Evolutionary conservation across 345 rosid species (phyloP), one percentile per base, ranked within the genome.

Genomic region (Eucalyptus regnans): DNA sequence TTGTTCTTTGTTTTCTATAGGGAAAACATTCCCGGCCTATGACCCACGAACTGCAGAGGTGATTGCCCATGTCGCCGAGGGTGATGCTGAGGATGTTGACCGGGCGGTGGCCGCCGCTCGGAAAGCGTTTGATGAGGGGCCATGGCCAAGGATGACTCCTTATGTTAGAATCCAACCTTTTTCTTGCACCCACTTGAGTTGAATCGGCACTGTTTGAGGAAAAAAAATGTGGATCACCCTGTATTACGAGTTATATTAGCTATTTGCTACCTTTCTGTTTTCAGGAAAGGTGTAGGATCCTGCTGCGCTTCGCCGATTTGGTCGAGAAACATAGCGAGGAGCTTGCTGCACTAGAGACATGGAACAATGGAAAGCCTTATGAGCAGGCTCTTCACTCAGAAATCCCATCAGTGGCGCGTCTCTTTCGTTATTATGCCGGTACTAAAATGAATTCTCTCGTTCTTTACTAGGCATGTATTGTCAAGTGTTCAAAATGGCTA

Each of bases 291-390:
- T 95, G 96, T 60, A 89, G 88, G 92, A 90, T 96, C 84, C 54
- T 97, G 91, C 89, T 96, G 91, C 93, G 92, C 14, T 94, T 94
- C n/a, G 99, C 98, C 10, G 99, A 96, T 92, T 94, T 97, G 92
- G 91, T 97, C 12, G 99, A 97, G 91, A 96, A 94, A 91, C 96
- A 97, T 87, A 93, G 90, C 25, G 96, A 96, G 68, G 98, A 97
- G 89, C 91, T 97, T 10, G 98, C 98, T 3, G 89, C 97, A 50
- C 91, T 97, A 7, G 99, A 97, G 94, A 92, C 98, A 68, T 97
- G 99, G 99, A 93, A 97, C 91, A 95, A 95, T 89, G 99, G 99
- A 89, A 97, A 97, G 91, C 94, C 96, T 86, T 93, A 91, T 90
- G 94, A 94, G 90, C 99, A 97, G 88, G 81, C 99, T 86, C 88